Percentiles rank a stretch among this genome's conserved stretches.
These are phyloP conservation scores for Citrus inodora DNA, from an alignment of 345 rosid genomes.

Conservation along the genomic window DNA sequence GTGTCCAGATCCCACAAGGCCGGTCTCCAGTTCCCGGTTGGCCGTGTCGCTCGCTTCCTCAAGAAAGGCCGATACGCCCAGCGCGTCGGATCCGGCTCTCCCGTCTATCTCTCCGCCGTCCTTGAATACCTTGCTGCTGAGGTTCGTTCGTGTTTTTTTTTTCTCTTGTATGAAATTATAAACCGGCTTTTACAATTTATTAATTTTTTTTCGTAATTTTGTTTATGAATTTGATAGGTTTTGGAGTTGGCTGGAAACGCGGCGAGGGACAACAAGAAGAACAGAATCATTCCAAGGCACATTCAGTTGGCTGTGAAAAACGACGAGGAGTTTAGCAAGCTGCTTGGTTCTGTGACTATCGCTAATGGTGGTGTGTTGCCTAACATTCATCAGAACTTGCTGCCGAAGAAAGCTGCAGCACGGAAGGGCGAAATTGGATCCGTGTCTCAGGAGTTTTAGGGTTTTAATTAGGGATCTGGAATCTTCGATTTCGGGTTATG, in stretches of 20 bases:
- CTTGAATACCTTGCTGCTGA: constrained; percentile 83
- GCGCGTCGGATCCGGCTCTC: constrained; percentile 69
- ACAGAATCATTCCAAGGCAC: constrained; percentile 64
- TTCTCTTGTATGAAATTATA: background rate
- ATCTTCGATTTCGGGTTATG: background rate
- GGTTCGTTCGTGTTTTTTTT: constrained; percentile 17
- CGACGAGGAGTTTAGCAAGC: constrained; percentile 65
- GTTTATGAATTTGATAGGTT: constrained; percentile 32
- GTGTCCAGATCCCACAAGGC: constrained; percentile 64
- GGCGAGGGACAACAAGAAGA: constrained; percentile 79
- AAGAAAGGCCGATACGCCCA: constrained; percentile 58
- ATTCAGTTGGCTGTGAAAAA: constrained; percentile 72
- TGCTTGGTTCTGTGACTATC: constrained; percentile 60
- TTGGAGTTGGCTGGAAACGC: constrained; percentile 80
- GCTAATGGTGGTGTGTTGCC: constrained; percentile 80
- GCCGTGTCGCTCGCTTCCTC: constrained; percentile 65
- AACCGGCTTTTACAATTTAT: background rate
- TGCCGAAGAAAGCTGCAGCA: constrained; percentile 48
- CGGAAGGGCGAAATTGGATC: constrained; percentile 66
- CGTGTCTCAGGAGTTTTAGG: constrained; percentile 56
- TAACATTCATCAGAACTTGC: constrained; percentile 56
- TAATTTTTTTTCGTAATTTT: too few relatives aligned
- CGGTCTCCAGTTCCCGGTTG: constrained; percentile 71
- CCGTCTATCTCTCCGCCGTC: constrained; percentile 82
- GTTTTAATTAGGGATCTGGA: background rate